Percentiles rank a stretch among this genome's conserved stretches.
Evolutionary conservation across 2,329 filamentous ascomycete genomes (phyloP).

Genomic region (Pyrenophora teres): DNA sequence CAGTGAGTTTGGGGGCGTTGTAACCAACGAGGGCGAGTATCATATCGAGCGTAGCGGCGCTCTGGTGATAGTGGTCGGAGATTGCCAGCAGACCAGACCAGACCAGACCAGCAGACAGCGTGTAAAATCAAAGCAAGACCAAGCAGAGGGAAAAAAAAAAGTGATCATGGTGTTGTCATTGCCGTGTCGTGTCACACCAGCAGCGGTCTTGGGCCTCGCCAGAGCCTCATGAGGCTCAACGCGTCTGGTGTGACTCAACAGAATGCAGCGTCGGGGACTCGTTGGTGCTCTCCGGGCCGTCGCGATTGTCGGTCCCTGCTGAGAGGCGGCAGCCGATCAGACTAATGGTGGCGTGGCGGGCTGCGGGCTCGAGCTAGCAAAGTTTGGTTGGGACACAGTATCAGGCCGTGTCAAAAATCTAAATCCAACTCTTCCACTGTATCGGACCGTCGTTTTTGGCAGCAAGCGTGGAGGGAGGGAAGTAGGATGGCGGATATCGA

Average conservation of each 20-base stretch:
- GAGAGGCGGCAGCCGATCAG: constrained; percentile 3
- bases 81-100: background rate
- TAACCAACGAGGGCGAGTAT: too few relatives aligned
- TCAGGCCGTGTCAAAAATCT: too few relatives aligned
- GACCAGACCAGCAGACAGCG: background rate
- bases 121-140: background rate
- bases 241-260: constrained; percentile 3
- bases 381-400: constrained; percentile 7
- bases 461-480: background rate
- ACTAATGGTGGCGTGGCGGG: constrained; percentile 6
- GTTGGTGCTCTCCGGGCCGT: constrained; percentile 16
- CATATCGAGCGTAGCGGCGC: too few relatives aligned
- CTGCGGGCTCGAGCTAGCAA: constrained; percentile 8
- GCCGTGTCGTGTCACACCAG: constrained; percentile 9
- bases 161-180: background rate
- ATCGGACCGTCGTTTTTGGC: background rate
- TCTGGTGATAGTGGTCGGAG: background rate
- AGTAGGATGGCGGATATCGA: constrained; percentile 13
- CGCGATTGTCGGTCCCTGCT: constrained; percentile 10
- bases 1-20: too few relatives aligned
- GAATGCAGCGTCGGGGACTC: constrained; percentile 15
- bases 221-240: constrained; percentile 20
- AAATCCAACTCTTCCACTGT: too few relatives aligned
- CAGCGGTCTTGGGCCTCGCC: constrained; percentile 5
- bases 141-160: background rate